Evolutionary conservation across 345 rosid species (phyloP).

Genomic region (Lepidium didymum): DNA sequence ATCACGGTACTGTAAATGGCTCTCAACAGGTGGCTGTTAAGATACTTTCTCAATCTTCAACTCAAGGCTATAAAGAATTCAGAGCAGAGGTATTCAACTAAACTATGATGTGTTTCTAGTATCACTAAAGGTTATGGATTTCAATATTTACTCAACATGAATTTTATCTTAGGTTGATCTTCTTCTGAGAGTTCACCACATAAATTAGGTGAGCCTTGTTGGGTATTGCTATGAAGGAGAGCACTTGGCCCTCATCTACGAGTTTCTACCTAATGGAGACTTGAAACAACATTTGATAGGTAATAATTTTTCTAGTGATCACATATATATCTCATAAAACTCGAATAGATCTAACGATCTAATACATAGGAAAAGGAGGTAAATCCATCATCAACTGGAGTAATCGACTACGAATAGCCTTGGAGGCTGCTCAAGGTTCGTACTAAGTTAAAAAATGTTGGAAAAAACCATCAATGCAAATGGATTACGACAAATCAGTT

Average conservation of each 20-base stretch:
- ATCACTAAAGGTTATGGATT: background rate
- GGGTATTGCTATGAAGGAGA: conserved; percentile 41
- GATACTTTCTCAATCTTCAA: conserved; percentile 33
- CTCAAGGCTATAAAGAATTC: conserved; percentile 35
- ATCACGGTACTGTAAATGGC: conserved; percentile 27
- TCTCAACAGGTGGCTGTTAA: conserved; percentile 40
- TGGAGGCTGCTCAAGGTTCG: conserved; percentile 43
- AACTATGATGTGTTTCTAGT: background rate
- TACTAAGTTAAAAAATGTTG: background rate
- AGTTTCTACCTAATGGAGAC: conserved; percentile 38
- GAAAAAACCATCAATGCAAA: background rate
- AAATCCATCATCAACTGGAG: conserved; percentile 28
- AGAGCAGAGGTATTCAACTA: conserved; percentile 33
- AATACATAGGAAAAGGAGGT: background rate
- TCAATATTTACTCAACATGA: background rate
- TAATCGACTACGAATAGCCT: conserved; percentile 33
- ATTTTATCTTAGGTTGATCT: conserved; percentile 30
- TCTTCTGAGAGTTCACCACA: conserved; percentile 41
- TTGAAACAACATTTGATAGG: conserved; percentile 33
- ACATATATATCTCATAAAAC: background rate
- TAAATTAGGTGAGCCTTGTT: conserved; percentile 34
- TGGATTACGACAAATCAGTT: background rate
- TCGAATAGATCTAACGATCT: background rate
- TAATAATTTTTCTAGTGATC: background rate
- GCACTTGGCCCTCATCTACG: conserved; percentile 34